Evolutionary conservation across 345 rosid species (phyloP), one percentile per base, ranked within the genome.

Genomic region (Euclidium syriacum): DNA sequence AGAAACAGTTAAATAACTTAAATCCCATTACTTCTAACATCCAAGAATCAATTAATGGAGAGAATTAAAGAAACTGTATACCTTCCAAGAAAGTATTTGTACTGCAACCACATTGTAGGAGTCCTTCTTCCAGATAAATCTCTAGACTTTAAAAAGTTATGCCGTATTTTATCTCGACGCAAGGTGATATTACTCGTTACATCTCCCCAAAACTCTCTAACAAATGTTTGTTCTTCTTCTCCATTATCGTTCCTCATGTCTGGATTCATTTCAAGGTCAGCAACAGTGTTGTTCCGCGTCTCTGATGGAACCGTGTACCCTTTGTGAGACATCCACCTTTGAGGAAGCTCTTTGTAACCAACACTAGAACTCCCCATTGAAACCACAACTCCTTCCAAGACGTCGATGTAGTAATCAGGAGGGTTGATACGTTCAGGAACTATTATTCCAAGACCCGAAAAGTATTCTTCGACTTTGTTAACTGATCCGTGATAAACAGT

Each of bases 391-490:
- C 97, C 99, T 82, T 94, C 99, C 67, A 94, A 68, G 52, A 94
- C 49, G 72, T 94, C 96, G 34, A 94, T 94, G 53, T 74, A 86
- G 66, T 94, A 75, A 61, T 94, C 96, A n/a, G 99, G 96, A 64
- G 99, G 99, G 70, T 87, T 94, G 35, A 94, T 83, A 11, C 85
- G 91, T 20, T 83, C 95, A 7, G 97, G 99, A 22, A 90, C 90
- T 34, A 29, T 62, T 42, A 94, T 87, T 27, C 97, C 97, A 6
- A 94, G 79, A 26, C 87, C 77, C 3, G 85, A 47, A 71, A 94
- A 94, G 81, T 94, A 94, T 33, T 78, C 82, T 69, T 94, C 97
- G n/a, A 85, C 91, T 64, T 77, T 75, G 68, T 77, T 75, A 14
- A 75, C 88, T 11, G 97, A 65, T 46, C 96, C 99, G 29, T 85